phyloP scores from a whole-genome alignment of 2,329 filamentous ascomycete species.

The Zalaria obscura region DNA sequence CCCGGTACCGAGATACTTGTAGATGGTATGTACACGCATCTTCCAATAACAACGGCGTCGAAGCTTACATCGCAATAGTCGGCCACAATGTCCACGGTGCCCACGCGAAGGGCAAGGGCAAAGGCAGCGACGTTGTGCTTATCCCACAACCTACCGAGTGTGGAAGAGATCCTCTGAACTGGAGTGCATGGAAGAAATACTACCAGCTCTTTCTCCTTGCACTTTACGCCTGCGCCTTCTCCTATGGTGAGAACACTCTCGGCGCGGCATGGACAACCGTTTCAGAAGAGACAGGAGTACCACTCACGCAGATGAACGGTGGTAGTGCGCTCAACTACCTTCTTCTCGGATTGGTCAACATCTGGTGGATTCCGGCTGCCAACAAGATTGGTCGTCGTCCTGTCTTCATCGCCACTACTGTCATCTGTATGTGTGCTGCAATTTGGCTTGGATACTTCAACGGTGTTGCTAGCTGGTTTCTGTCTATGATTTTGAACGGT shows the following conservation, averaged over 20 bases:
- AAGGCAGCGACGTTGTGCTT: conserved; percentile 16
- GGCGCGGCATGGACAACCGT: conserved; percentile 29
- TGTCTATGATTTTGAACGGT: conserved; percentile 17
- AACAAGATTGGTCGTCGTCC: conserved; percentile 25
- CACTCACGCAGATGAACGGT: conserved; percentile 26
- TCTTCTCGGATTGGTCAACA: conserved; percentile 26
- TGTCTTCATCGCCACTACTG: conserved; percentile 21
- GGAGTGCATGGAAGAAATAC: conserved; percentile 23
- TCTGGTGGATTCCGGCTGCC: conserved; percentile 25
- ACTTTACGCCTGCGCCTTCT: conserved; percentile 26
- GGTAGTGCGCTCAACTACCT: conserved; percentile 27
- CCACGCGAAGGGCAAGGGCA: conserved; percentile 11
- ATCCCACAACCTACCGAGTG: conserved; percentile 19
- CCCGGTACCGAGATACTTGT: conserved; percentile 22
- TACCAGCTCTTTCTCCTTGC: conserved; percentile 26
- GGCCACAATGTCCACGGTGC: conserved; percentile 4
- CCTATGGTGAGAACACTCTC: conserved; percentile 26
- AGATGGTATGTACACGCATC: conserved; percentile 9
- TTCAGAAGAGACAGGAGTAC: conserved; percentile 23
- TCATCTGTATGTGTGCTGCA: conserved; percentile 16
- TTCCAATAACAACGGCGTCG: too few species aligned
- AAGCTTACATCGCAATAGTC: neutral
- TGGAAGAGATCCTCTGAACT: conserved; percentile 15
- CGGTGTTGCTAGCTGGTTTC: conserved; percentile 17
- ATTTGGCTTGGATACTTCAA: conserved; percentile 19